phyloP scores from a whole-genome alignment of 805 yeast genomes.

The Millerozyma acaciae region DNA sequence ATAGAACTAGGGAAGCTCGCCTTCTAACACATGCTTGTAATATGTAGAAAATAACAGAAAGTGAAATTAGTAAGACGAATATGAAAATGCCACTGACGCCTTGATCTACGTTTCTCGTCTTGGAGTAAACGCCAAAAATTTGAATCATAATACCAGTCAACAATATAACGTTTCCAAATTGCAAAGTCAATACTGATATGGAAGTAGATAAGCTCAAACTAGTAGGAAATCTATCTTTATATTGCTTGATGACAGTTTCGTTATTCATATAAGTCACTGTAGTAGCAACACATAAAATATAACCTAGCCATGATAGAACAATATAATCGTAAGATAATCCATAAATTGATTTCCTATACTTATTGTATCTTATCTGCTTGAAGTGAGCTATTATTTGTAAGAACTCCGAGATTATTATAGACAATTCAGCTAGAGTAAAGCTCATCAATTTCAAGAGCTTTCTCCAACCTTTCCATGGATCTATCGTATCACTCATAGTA shows the following conservation, averaged over 20 bases:
- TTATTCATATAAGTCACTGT: constrained; percentile 8
- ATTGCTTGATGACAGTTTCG: constrained; percentile 8
- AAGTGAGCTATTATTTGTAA: constrained; percentile 6
- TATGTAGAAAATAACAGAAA: constrained; percentile 6
- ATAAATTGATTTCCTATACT: constrained; percentile 14
- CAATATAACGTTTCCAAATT: constrained; percentile 10
- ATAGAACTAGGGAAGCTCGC: constrained; percentile 16
- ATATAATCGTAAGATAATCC: constrained; percentile 18
- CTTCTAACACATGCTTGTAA: not conserved
- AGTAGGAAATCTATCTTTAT: constrained; percentile 29
- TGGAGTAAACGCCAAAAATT: constrained; percentile 16
- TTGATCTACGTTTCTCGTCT: constrained; percentile 35
- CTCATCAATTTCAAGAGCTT: no score
- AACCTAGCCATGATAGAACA: constrained; percentile 6
- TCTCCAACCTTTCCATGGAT: no score
- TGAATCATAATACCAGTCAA: constrained; percentile 21
- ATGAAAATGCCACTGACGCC: constrained; percentile 22
- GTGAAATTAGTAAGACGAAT: constrained; percentile 4
- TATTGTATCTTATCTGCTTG: constrained; percentile 11
- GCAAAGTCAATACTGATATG: constrained; percentile 11
- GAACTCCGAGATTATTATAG: constrained; percentile 5
- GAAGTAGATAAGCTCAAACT: constrained; percentile 22
- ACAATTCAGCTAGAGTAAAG: no score
- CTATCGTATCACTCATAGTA: no score
- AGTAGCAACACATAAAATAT: constrained; percentile 6